Evolutionary conservation across 306 rosid species (phyloP).

Genomic region (Styphnolobium japonicum): DNA sequence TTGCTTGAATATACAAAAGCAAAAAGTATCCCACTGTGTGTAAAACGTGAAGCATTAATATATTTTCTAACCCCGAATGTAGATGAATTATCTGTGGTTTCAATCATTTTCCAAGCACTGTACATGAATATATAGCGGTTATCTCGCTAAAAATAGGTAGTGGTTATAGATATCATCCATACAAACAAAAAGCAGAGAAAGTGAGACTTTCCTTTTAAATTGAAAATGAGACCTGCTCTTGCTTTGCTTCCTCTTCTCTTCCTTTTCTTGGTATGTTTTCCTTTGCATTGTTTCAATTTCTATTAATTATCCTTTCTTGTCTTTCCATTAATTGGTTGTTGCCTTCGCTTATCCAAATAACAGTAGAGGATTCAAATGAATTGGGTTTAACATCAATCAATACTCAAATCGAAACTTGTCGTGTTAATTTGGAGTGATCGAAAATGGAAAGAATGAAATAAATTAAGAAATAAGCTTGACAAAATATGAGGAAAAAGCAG

Average conservation of each 20-base stretch:
- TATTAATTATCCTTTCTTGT: not conserved
- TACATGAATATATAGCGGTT: not conserved
- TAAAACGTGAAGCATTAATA: no score
- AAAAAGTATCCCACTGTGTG: no score
- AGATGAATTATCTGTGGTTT: no score
- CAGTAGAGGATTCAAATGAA: not conserved
- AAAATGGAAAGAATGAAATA: no score
- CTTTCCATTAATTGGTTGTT: not conserved
- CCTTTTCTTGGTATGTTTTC: not conserved
- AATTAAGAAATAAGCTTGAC: not conserved
- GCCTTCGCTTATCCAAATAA: not conserved
- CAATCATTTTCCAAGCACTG: no score
- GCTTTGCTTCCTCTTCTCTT: not conserved
- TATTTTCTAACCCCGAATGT: no score
- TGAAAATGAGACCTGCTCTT: not conserved
- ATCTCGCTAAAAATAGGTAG: not conserved
- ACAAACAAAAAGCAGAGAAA: not conserved
- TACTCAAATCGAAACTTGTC: not conserved
- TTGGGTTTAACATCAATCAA: not conserved
- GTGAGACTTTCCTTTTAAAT: not conserved
- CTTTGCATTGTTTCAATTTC: not conserved
- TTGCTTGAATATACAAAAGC: no score
- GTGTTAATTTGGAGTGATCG: not conserved
- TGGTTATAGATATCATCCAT: not conserved
- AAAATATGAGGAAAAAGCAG: not conserved